These are phyloP conservation scores for Ophiocordyceps camponoti-saundersi DNA, from an alignment of 2,329 filamentous ascomycete species.

Conservation along the genomic window DNA sequence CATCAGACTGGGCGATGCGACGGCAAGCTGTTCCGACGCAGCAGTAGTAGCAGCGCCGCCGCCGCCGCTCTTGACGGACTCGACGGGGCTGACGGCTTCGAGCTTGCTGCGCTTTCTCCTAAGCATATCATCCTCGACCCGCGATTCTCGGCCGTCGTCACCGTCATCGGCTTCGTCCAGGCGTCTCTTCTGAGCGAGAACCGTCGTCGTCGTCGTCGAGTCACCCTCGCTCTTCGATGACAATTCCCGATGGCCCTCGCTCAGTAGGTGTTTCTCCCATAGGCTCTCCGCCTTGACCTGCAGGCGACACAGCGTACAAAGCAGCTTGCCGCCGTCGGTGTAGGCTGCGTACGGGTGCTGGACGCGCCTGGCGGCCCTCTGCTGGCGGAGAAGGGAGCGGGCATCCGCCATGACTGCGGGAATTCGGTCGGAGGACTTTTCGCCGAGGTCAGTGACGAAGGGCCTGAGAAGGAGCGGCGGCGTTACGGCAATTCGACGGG, in stretches of 20 bases:
- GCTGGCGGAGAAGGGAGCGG: conserved; percentile 60
- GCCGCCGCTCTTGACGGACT: conserved; percentile 1
- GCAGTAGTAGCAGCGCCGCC: no score
- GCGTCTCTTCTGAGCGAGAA: neutral
- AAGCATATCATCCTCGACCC: conserved; percentile 13
- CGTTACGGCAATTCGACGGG: neutral
- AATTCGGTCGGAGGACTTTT: neutral
- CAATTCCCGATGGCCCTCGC: conserved; percentile 21
- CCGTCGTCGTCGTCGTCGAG: neutral
- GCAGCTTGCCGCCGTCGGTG: conserved; percentile 47
- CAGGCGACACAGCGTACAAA: conserved; percentile 50
- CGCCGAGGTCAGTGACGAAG: no score
- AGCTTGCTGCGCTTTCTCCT: conserved; percentile 29
- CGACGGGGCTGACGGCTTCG: conserved; percentile 9
- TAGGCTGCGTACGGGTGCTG: conserved; percentile 53
- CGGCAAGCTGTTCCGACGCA: conserved; percentile 6
- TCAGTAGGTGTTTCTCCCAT: conserved; percentile 46
- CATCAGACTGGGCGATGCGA: conserved; percentile 23
- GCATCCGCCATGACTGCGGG: conserved; percentile 51
- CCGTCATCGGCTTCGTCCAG: conserved; percentile 7
- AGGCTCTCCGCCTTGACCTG: conserved; percentile 46
- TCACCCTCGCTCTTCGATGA: conserved; percentile 5
- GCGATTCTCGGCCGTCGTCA: conserved; percentile 15
- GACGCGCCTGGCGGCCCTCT: conserved; percentile 58
- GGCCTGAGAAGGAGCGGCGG: neutral